These are phyloP conservation scores for Cyberlindnera mississippiensis DNA, from an alignment of 805 yeast species.

Conservation along the genomic window DNA sequence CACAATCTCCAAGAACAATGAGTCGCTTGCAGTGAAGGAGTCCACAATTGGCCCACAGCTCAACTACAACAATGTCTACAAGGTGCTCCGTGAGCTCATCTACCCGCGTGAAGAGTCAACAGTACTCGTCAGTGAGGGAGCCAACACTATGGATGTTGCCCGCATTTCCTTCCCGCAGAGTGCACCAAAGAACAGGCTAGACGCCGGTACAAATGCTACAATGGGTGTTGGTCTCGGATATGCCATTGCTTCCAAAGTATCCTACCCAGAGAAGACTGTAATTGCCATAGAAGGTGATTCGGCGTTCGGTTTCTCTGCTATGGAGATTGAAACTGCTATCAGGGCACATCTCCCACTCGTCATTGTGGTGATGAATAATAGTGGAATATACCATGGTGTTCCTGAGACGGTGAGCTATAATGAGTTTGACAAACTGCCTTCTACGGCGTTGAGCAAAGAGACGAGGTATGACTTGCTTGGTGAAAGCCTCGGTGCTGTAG, in stretches of 20 bases:
- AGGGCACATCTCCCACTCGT: slow-evolving; percentile 50
- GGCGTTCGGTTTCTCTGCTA: slow-evolving; percentile 70
- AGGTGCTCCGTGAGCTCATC: slow-evolving; percentile 40
- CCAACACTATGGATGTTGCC: slow-evolving; percentile 72
- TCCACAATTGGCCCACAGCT: slow-evolving; percentile 23
- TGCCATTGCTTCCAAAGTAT: slow-evolving; percentile 56
- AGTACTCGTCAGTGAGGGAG: slow-evolving; percentile 63
- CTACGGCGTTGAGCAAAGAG: slow-evolving; percentile 55
- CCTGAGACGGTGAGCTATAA: slow-evolving; percentile 32
- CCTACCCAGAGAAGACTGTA: slow-evolving; percentile 41
- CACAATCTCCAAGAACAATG: slow-evolving; percentile 31
- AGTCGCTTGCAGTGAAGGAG: slow-evolving; percentile 34
- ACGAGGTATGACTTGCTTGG: slow-evolving; percentile 58
- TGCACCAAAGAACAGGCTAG: slow-evolving; percentile 51
- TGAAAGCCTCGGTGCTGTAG: slow-evolving; percentile 52
- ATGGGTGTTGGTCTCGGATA: slow-evolving; percentile 77
- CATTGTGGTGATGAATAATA: slow-evolving; percentile 65
- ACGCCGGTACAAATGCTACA: slow-evolving; percentile 74
- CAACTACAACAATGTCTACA: slow-evolving; percentile 53
- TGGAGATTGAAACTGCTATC: slow-evolving; percentile 69
- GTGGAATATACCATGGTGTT: slow-evolving; percentile 69
- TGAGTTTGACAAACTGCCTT: slow-evolving; percentile 36
- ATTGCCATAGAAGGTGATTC: slow-evolving; percentile 72
- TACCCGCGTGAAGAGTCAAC: slow-evolving; percentile 29
- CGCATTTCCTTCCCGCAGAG: slow-evolving; percentile 55